Evolutionary conservation across 176 grass and related monocot genomes (phyloP), one percentile per base, ranked within the genome.

Genomic region (Oryza coarctata): DNA sequence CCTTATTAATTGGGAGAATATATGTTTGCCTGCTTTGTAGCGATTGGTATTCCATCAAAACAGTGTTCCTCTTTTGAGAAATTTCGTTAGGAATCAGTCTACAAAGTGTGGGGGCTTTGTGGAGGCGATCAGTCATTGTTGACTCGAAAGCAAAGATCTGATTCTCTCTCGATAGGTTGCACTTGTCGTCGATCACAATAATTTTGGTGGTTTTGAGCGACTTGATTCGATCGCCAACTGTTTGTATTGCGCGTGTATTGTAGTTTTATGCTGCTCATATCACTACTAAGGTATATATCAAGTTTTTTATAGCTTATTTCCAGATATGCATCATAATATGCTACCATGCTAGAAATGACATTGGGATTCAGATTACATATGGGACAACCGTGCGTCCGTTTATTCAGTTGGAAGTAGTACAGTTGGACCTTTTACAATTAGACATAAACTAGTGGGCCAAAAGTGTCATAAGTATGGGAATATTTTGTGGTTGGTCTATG

Each of bases 71-170:
- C 35, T 82, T 73, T 71, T 49, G 6, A 63, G 15, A 63, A 20
- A 71, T 36, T 25, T 50, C 79, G 34, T 63, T 39, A 38, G 15
- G 20, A 9, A 32, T 36, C 23, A 74, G 8, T 20, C 62, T 49
- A 69, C 23, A 70, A 49, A 88, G 81, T 69, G 47, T 62, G n/a
- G 17, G 17, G 50, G 6, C 13, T 84, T 75, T 69, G 47, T 62
- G n/a, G 17, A 12, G 50, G 6, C 13, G 70, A 29, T 40, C 44
- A 3, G 64, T 84, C 62, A 8, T 68, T 74, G 60, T 63, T 88
- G 75, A 60, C 75, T 38, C n/a, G 4, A 66, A 74, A 88, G 34
- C 41, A 9, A n/a, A 49, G 69, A 88, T 84, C 36, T 12, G 35
- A 84, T 88, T 84, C 81, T 49, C 81, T 49, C 50, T 55, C 50